Conservation (phyloP, 2,329 filamentous ascomycete genomes). For the Hymenoscyphus fructigenus region DNA sequence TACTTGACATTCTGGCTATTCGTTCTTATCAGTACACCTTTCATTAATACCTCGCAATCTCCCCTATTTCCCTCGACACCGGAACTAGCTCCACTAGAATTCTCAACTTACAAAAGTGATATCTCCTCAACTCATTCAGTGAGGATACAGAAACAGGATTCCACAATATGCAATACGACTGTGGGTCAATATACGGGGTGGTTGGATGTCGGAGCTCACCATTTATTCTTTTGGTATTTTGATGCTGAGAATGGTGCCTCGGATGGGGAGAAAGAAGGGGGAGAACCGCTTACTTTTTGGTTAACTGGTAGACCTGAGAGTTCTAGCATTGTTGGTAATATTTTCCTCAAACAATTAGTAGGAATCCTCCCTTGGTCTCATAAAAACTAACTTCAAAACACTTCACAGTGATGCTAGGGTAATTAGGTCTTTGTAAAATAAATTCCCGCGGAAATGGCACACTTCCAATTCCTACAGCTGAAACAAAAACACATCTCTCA, state of each 20-base stretch:
- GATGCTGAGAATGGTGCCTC: constrained; percentile 37
- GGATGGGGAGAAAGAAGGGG: constrained; percentile 39
- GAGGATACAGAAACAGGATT: constrained; percentile 27
- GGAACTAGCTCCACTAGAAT: constrained; percentile 12
- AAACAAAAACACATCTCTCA: constrained; percentile 56
- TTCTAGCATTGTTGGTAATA: constrained; percentile 55
- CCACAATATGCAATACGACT: constrained; percentile 27
- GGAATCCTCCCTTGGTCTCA: too few species aligned
- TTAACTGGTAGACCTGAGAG: constrained; percentile 64
- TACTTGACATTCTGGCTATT: neutral
- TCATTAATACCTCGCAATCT: constrained; percentile 5
- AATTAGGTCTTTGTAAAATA: constrained; percentile 49
- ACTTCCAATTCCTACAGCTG: constrained; percentile 57
- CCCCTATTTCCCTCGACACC: constrained; percentile 17
- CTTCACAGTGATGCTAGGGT: constrained; percentile 48
- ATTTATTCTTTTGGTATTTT: constrained; percentile 48
- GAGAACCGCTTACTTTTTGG: constrained; percentile 55
- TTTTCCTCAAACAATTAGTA: too few species aligned
- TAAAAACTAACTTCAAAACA: too few species aligned
- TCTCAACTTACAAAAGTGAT: constrained; percentile 22
- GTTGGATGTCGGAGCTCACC: constrained; percentile 36
- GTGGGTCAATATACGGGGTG: constrained; percentile 32
- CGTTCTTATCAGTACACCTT: neutral
- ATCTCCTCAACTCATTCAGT: constrained; percentile 26
- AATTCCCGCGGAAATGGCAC: constrained; percentile 47